A percentile compares a stretch with the other conserved stretches of the same genome.
Conservation (phyloP, 257 asterid genomes). For the Nicotiana paniculata region DNA sequence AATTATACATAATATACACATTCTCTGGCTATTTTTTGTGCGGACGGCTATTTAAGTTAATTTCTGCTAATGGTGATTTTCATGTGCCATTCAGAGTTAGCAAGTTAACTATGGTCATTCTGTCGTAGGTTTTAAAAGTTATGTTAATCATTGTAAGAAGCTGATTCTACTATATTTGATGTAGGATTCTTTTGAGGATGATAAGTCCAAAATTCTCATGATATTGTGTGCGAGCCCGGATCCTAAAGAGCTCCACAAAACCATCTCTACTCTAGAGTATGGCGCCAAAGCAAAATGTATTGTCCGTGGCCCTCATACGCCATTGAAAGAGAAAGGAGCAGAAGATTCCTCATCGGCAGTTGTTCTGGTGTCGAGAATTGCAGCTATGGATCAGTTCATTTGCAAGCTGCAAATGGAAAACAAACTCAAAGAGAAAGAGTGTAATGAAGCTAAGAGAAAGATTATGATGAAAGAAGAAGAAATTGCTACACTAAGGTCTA, state of each 20-base stretch:
- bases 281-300: conserved; percentile 98
- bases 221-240: conserved; percentile 95
- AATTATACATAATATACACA: too few relatives aligned
- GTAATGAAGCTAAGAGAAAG: conserved; percentile 55
- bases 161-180: not conserved
- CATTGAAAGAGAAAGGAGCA: conserved; percentile 53
- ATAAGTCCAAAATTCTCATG: conserved; percentile 85
- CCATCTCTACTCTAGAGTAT: conserved; percentile 85
- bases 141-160: not conserved
- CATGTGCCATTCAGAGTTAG: conserved; percentile 97
- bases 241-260: conserved; percentile 86
- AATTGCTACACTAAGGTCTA: conserved; percentile 45
- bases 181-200: conserved; percentile 96
- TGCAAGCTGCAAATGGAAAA: conserved; percentile 70
- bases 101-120: conserved; percentile 78
- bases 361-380: conserved; percentile 67
- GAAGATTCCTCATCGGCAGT: conserved; percentile 74
- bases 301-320: conserved; percentile 74
- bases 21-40: not conserved
- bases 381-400: conserved; percentile 81
- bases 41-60: too few relatives aligned
- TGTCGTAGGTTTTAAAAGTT: not conserved
- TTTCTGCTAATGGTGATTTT: conserved; percentile 71
- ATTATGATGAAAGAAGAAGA: conserved; percentile 65
- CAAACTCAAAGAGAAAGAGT: conserved; percentile 56